phyloP scores from a whole-genome alignment of 108 stramenopile species.

The Bacterosira constricta region DNA sequence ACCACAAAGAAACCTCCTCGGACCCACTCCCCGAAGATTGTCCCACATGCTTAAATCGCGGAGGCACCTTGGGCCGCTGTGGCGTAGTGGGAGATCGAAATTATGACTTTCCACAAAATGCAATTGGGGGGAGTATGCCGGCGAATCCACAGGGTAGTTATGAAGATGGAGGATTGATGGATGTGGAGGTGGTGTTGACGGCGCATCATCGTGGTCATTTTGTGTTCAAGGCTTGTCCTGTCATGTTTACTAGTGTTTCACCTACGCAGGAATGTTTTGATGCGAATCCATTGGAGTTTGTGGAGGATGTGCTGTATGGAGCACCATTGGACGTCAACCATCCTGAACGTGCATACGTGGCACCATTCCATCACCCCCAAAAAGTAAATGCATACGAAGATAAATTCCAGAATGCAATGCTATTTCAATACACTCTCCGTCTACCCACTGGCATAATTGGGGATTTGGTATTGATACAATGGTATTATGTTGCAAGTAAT shows the following conservation, averaged over 20 bases:
- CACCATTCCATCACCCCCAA: slow-evolving; percentile 25
- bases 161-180: background rate
- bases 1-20: no score
- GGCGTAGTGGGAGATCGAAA: background rate
- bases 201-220: slow-evolving; percentile 63
- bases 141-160: background rate
- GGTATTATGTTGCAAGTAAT: slow-evolving; percentile 20
- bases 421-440: background rate
- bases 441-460: slow-evolving; percentile 34
- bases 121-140: background rate
- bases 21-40: no score
- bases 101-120: slow-evolving; percentile 3
- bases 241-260: slow-evolving; percentile 9
- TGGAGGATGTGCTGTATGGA: slow-evolving; percentile 43
- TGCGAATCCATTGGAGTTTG: slow-evolving; percentile 37
- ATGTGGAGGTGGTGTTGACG: slow-evolving; percentile 1
- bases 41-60: background rate
- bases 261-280: slow-evolving; percentile 60
- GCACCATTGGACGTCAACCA: slow-evolving; percentile 47
- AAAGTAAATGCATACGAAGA: no score
- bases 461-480: background rate
- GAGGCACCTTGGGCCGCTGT: background rate
- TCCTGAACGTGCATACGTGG: slow-evolving; percentile 60
- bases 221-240: slow-evolving; percentile 52
- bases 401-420: no score